Base-by-base conservation (phyloP, 1,139 yeast genomes). In the Sugiyamaella neomexicana region DNA sequence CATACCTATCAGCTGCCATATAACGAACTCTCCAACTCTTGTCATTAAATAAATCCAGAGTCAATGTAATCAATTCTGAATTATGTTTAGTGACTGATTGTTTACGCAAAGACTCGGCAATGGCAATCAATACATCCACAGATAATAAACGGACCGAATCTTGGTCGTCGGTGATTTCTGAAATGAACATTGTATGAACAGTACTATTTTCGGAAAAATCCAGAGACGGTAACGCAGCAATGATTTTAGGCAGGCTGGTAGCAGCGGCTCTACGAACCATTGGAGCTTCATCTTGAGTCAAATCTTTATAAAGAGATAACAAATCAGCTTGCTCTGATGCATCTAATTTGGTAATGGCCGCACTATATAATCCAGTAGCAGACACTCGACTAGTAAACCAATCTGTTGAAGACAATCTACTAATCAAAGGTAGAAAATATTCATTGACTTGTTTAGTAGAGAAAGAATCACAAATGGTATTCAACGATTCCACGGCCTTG, bases 11-110 rank as follows among this genome's bases (percentile, higher is more conserved):
- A 27, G 98, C 97, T 27, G 96, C 96, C 82, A 95, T 90, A 73
- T 93, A 95, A 66, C 99, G 82, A 55, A 95, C 98, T 71, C 99
- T 85, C 99, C 99, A 95, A 66, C 96, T 87, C 72, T 89, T 91
- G 73, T 95, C 99, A 61, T 79, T 80, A 59, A 89, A 85, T 62
- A 95, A 79, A 61, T 83, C 82, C 59, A 86, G 78, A 2, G 89
- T 77, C 55, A 62, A 61, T 31, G 61, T 61, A 48, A 69, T 65
- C 38, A 72, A 62, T 54, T 65, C 69, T 23, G 66, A 52, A 45
- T 65, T 66, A 58, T 64, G 64, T 55, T 62, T 61, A 27, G 69
- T 61, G 32, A 64, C 58, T 16, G 59, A 56, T 49, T 65, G 66
- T 16, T 65, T 54, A 52, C 66, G 69, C 50, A 73, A 62, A 4